Conservation (phyloP, 2,329 filamentous ascomycete species). For the Dactylellina parvicollis region DNA sequence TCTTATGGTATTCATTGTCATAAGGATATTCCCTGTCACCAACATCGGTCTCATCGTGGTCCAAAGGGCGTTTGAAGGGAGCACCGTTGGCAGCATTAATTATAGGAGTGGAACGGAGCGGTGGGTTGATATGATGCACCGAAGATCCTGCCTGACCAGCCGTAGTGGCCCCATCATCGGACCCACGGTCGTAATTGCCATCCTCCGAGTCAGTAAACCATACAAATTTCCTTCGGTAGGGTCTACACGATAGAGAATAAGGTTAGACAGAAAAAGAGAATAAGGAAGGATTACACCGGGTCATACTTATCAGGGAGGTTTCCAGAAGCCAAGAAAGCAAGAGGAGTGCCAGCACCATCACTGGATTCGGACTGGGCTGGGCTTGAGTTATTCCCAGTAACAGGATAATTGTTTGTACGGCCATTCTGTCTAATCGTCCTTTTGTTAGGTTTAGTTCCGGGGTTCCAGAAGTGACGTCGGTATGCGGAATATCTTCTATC, state of each 20-base stretch:
- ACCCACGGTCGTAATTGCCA: neutral
- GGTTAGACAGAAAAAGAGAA: neutral
- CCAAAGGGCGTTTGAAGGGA: neutral
- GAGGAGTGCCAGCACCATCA: neutral
- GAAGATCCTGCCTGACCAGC: neutral
- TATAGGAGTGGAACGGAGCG: no score
- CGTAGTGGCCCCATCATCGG: neutral
- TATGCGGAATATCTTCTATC: neutral
- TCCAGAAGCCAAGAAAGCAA: neutral
- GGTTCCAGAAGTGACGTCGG: neutral
- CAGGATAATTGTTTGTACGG: neutral
- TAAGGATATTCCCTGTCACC: no score
- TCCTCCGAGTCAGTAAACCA: conserved; percentile 9
- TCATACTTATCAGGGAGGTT: neutral
- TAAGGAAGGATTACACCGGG: neutral
- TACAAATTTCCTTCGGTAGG: neutral
- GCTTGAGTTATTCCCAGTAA: neutral
- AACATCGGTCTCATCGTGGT: no score
- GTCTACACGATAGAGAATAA: neutral
- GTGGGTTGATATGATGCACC: no score
- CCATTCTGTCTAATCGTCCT: neutral
- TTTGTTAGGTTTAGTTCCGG: neutral
- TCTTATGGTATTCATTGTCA: neutral
- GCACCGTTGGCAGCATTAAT: no score
- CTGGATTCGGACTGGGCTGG: neutral